phyloP scores from a whole-genome alignment of 2,329 filamentous ascomycete species.

The Lasiodiplodia theobromae region DNA sequence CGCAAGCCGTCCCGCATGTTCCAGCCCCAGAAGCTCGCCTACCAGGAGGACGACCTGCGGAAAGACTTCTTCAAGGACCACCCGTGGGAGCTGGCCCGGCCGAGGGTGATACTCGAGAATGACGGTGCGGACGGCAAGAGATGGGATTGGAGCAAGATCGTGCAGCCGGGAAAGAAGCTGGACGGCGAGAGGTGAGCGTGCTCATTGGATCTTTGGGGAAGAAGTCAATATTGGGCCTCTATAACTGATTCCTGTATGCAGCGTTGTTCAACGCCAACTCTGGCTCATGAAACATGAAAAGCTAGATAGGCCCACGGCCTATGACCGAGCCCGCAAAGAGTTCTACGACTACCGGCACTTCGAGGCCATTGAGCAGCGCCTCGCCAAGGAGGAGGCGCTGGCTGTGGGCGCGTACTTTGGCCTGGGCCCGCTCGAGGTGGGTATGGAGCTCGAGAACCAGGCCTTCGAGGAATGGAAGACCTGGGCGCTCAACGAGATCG shows the following conservation, averaged over 20 bases:
- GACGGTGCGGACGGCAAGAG: constrained; percentile 81
- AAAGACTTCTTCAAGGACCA: constrained; percentile 89
- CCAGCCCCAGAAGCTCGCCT: constrained; percentile 77
- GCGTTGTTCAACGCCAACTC: constrained; percentile 90
- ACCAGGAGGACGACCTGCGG: constrained; percentile 84
- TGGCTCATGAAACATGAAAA: constrained; percentile 71
- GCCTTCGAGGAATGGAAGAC: constrained; percentile 84
- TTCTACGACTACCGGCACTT: constrained; percentile 86
- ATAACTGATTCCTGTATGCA: constrained; percentile 46
- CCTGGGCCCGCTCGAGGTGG: constrained; percentile 74
- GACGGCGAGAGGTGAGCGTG: constrained; percentile 78
- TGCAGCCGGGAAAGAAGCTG: constrained; percentile 76
- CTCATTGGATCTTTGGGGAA: not conserved
- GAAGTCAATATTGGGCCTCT: not conserved
- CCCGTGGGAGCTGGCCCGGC: constrained; percentile 94
- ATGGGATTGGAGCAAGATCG: constrained; percentile 80
- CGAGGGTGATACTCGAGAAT: constrained; percentile 81
- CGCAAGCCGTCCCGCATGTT: constrained; percentile 77
- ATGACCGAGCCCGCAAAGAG: constrained; percentile 86
- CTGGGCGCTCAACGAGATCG: constrained; percentile 70
- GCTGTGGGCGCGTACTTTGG: constrained; percentile 90
- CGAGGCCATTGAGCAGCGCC: constrained; percentile 80
- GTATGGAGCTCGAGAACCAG: constrained; percentile 81
- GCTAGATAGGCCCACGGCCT: constrained; percentile 72
- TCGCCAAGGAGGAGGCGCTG: constrained; percentile 87